These are phyloP conservation scores for Paramecium sexaurelia DNA, from an alignment of 73 alveolate species.

Conservation along the genomic window DNA sequence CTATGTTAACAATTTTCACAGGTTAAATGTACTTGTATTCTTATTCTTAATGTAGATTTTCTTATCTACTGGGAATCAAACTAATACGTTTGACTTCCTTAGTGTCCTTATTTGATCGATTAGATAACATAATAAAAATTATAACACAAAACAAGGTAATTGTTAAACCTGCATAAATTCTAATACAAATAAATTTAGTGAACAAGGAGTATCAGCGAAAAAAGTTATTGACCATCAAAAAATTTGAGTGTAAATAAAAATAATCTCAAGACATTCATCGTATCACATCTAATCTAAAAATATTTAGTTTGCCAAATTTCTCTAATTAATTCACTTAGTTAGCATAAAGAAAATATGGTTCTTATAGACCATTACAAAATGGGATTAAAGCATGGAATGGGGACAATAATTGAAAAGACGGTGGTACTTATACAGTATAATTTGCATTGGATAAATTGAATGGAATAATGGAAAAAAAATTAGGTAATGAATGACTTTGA, in stretches of 20 bases:
- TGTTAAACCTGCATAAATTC: conserved; percentile 47
- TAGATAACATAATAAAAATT: neutral
- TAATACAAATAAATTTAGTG: neutral
- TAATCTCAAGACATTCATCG: neutral
- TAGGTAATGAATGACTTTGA: conserved; percentile 59
- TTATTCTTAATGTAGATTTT: neutral
- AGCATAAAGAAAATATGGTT: neutral
- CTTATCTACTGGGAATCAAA: conserved; percentile 29
- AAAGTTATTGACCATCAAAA: neutral
- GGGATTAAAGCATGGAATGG: conserved; percentile 72
- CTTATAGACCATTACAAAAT: conserved; percentile 57
- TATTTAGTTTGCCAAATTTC: neutral
- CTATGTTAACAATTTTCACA: neutral
- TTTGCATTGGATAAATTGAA: conserved; percentile 56
- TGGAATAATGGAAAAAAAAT: conserved; percentile 81
- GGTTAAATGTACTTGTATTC: conserved; percentile 40
- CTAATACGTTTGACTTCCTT: conserved; percentile 34
- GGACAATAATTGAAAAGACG: conserved; percentile 66
- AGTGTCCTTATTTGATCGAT: conserved; percentile 15
- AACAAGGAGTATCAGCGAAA: neutral
- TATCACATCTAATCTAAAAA: neutral
- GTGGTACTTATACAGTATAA: conserved; percentile 66
- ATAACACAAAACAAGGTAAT: conserved; percentile 45
- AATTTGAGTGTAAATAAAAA: conserved; percentile 17
- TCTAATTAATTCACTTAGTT: neutral